Evolutionary conservation across 2,329 filamentous ascomycete species (phyloP).

Genomic region (Colletotrichum sublineola): DNA sequence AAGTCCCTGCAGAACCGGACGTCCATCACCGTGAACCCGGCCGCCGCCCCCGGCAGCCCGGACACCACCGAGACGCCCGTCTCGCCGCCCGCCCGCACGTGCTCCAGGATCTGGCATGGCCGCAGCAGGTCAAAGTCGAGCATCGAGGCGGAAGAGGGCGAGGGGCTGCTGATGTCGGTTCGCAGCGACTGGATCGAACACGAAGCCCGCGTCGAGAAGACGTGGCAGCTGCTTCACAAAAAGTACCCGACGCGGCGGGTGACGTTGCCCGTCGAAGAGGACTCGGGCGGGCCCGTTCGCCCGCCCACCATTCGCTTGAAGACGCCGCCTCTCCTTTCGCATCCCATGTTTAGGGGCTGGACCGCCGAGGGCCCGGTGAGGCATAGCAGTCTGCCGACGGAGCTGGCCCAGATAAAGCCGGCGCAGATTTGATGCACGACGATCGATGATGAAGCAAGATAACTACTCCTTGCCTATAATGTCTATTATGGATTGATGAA

Average conservation of each 20-base stretch:
- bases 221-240: conserved; percentile 38
- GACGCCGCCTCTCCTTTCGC: conserved; percentile 38
- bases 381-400: conserved; percentile 34
- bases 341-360: conserved; percentile 40
- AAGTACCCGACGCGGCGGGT: conserved; percentile 38
- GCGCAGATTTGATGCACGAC: conserved; percentile 19
- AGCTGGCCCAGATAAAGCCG: conserved; percentile 31
- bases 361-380: conserved; percentile 13
- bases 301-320: conserved; percentile 38
- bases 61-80: conserved; percentile 11
- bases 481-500: conserved; percentile 32
- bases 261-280: conserved; percentile 29
- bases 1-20: conserved; percentile 33
- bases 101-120: conserved; percentile 29
- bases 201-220: conserved; percentile 36
- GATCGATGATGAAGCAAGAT: neutral
- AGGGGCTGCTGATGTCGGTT: conserved; percentile 6
- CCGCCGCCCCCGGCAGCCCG: conserved; percentile 1
- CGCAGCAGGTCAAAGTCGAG: conserved; percentile 12
- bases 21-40: neutral
- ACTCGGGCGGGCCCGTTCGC: conserved; percentile 22
- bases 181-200: conserved; percentile 36
- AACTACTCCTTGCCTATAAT: conserved; percentile 21
- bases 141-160: conserved; percentile 24
- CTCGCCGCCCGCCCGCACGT: conserved; percentile 31